These are phyloP conservation scores for Hypholoma fasciculare DNA, from an alignment of 768 basidiomycete genomes.

Conservation along the genomic window DNA sequence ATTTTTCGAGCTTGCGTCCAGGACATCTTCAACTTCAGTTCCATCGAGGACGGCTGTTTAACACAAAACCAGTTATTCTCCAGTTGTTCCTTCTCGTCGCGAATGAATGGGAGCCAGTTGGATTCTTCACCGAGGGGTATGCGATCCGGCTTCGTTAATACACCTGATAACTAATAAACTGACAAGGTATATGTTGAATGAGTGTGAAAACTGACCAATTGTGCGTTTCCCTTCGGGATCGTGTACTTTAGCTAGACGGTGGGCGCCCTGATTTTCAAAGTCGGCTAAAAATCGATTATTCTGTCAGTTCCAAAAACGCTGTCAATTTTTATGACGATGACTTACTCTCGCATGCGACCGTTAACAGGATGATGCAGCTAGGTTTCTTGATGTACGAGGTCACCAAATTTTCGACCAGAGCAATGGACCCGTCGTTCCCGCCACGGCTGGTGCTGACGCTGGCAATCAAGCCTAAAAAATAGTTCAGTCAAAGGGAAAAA, in stretches of 20 bases:
- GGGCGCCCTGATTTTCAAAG: slow-evolving; percentile 80
- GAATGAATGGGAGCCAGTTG: slow-evolving; percentile 57
- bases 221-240: slow-evolving; percentile 69
- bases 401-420: slow-evolving; percentile 59
- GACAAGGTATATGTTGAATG: too few relatives aligned
- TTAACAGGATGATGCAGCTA: slow-evolving; percentile 62
- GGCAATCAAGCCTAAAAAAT: slow-evolving; percentile 52
- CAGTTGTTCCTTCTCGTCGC: slow-evolving; percentile 50
- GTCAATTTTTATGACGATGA: background rate
- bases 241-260: slow-evolving; percentile 55
- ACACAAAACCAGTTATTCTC: slow-evolving; percentile 63
- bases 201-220: slow-evolving; percentile 47
- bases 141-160: slow-evolving; percentile 57
- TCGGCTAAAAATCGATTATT: slow-evolving; percentile 48
- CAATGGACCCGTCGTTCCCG: slow-evolving; percentile 46
- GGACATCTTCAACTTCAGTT: slow-evolving; percentile 49
- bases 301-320: background rate
- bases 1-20: slow-evolving; percentile 60
- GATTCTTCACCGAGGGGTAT: slow-evolving; percentile 49
- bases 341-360: slow-evolving; percentile 66
- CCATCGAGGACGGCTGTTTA: slow-evolving; percentile 52
- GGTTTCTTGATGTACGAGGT: slow-evolving; percentile 58
- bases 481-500: background rate
- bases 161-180: slow-evolving; percentile 38
- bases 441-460: slow-evolving; percentile 51